Conservation (phyloP, 164 flowering plant species). For the Berberis vulgaris region DNA sequence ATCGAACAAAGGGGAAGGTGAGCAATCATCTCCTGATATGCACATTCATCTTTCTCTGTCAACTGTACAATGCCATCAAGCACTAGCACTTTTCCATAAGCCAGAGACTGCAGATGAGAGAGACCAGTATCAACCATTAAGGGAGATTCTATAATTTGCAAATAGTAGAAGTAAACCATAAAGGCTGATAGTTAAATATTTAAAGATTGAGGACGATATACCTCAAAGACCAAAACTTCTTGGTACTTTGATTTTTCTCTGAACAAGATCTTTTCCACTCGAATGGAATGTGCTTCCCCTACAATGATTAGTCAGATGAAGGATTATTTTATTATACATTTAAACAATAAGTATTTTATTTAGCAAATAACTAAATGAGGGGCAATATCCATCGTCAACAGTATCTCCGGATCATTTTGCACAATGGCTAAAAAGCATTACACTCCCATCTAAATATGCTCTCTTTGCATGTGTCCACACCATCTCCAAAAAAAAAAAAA, state of each 20-base stretch:
- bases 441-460: too few relatives aligned
- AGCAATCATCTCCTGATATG: conserved; percentile 96
- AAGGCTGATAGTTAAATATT: background rate
- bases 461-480: too few relatives aligned
- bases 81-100: conserved; percentile 93
- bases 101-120: conserved; percentile 48
- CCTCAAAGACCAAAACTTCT: conserved; percentile 94
- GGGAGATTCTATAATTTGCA: background rate
- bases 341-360: too few relatives aligned
- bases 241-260: conserved; percentile 70
- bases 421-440: too few relatives aligned
- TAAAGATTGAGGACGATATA: conserved; percentile 14
- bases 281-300: conserved; percentile 95
- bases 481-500: too few relatives aligned
- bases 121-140: conserved; percentile 1
- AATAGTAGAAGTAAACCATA: background rate
- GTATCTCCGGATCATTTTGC: too few relatives aligned
- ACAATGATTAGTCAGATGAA: too few relatives aligned
- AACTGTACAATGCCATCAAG: conserved; percentile 96
- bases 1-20: conserved; percentile 98
- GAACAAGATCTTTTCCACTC: conserved; percentile 68
- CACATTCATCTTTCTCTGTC: conserved; percentile 98
- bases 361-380: too few relatives aligned
- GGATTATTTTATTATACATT: too few relatives aligned
- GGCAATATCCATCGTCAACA: too few relatives aligned